A percentile compares a stretch with the other conserved stretches of the same genome.
Evolutionary conservation across 257 asterid genomes (phyloP).

Genomic region (Handroanthus guayacan): DNA sequence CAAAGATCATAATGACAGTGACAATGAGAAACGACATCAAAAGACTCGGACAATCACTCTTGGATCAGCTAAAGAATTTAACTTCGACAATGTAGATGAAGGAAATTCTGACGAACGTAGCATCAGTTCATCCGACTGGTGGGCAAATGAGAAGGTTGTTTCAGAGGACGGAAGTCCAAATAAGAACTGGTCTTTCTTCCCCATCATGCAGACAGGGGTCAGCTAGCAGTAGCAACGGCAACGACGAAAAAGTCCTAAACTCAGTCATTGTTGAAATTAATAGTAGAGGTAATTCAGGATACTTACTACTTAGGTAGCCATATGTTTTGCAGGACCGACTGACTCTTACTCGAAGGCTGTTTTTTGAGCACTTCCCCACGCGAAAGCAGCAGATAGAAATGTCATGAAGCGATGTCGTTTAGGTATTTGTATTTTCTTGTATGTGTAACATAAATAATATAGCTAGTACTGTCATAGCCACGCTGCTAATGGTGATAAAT

Average conservation of each 20-base stretch:
- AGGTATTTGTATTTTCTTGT: constrained; percentile 21
- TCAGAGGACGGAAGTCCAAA: constrained; percentile 41
- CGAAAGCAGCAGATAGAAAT: constrained; percentile 24
- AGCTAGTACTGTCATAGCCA: constrained; percentile 16
- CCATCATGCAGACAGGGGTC: constrained; percentile 52
- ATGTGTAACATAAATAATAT: constrained; percentile 43
- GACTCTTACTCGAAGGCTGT: constrained; percentile 44
- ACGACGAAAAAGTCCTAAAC: background rate
- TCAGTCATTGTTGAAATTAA: constrained; percentile 18
- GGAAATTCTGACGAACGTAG: constrained; percentile 49
- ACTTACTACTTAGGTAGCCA: constrained; percentile 26
- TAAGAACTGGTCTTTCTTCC: constrained; percentile 59
- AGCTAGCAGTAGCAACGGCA: constrained; percentile 39
- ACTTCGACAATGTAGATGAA: constrained; percentile 71
- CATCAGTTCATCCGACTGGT: constrained; percentile 69
- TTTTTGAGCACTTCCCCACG: constrained; percentile 39
- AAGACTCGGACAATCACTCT: constrained; percentile 72
- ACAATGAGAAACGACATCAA: constrained; percentile 46
- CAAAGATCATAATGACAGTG: constrained; percentile 45
- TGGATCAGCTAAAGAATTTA: constrained; percentile 83
- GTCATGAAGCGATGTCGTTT: constrained; percentile 21
- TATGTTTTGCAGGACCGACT: constrained; percentile 38
- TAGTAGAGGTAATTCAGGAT: constrained; percentile 3
- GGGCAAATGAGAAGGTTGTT: constrained; percentile 58
- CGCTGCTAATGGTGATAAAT: constrained; percentile 13